Base-by-base conservation (phyloP, 169 alveolate genomes). In the Eimeria necatrix region DNA sequence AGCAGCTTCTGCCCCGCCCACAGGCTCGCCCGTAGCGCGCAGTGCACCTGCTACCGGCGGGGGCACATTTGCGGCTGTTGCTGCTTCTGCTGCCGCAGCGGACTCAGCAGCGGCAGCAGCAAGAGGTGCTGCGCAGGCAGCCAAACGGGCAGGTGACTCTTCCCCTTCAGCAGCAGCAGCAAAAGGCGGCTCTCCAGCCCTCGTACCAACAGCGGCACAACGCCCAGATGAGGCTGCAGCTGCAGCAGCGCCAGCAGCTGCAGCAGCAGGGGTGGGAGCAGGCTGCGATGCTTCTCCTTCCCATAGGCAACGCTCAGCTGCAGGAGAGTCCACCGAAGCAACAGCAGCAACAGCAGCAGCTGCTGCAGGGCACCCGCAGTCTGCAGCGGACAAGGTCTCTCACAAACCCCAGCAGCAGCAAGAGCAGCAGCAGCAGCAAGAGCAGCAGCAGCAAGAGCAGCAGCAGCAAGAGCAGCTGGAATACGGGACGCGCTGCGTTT, bases 21-120 rank as follows among this genome's bases (percentile, higher is more conserved):
- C 83, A 7, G 76, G 60, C 20, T n/a, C 80, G 20, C 94, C 94
- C 16, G 26, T 49, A 26, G 71, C n/a, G 10, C 94, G 85, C 24
- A n/a, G 85, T 26, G 94, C 86, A 20, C 71, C 78, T 14, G 86
- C 73, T 2, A 78, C 89, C 16, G 89, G 49, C 1, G 78, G 61
- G 22, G 74, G 94, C 89, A 20, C 48, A 18, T 26, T 81, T 70
- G 93, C 93, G 12, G 83, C 93, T 20, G 84, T 59, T 2, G 93
- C 84, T 2, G 78, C 93, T 61, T 59, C 83, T 32, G 93, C 90
- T 81, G 90, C 90, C 12, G 59, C 64, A n/a, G 78, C 5, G 76
- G 59, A 53, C 20, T 20, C 64, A 24, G 6, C 91, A 46, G 32
- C 76, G 46, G 53, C 71, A 60, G 93, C 83, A 64, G 24, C 81